Conservation (phyloP, 768 basidiomycete genomes). For the Krasilnikovozyma curviuscula region DNA sequence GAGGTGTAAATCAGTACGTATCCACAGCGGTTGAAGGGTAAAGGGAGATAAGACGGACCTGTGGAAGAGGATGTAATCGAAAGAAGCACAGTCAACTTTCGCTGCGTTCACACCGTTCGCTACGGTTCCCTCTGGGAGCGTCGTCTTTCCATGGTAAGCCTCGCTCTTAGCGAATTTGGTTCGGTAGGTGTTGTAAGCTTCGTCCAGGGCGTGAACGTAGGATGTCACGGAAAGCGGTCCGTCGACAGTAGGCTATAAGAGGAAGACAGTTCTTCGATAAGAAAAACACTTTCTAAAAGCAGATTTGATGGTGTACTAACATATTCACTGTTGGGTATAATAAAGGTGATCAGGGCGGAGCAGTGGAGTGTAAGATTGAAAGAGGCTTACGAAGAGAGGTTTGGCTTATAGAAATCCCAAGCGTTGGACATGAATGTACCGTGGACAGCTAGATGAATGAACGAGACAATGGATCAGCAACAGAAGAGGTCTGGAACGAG, state of each 20-base stretch:
- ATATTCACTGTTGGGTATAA: constrained; percentile 19
- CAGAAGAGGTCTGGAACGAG: neutral
- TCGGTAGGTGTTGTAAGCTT: constrained; percentile 65
- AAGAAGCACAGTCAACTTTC: constrained; percentile 53
- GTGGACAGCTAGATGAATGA: constrained; percentile 51
- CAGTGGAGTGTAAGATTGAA: neutral
- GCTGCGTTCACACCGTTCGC: constrained; percentile 24
- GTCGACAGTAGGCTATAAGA: constrained; percentile 59
- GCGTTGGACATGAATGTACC: constrained; percentile 94
- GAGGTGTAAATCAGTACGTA: neutral
- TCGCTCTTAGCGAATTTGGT: constrained; percentile 47
- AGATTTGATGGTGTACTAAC: constrained; percentile 14
- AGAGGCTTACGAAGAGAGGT: constrained; percentile 55
- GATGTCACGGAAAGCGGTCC: constrained; percentile 89
- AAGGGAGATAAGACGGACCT: constrained; percentile 15
- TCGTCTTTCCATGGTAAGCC: constrained; percentile 19
- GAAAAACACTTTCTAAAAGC: neutral
- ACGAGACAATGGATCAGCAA: neutral
- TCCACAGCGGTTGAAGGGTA: neutral
- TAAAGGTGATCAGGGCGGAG: neutral
- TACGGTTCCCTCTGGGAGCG: constrained; percentile 3
- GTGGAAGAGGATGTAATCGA: constrained; percentile 93
- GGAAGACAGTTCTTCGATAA: neutral
- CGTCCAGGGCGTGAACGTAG: constrained; percentile 83
- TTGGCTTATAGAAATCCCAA: constrained; percentile 98